These are phyloP conservation scores for Trichosporon faecale DNA, from an alignment of 1,284 basidiomycete species.

Conservation along the genomic window DNA sequence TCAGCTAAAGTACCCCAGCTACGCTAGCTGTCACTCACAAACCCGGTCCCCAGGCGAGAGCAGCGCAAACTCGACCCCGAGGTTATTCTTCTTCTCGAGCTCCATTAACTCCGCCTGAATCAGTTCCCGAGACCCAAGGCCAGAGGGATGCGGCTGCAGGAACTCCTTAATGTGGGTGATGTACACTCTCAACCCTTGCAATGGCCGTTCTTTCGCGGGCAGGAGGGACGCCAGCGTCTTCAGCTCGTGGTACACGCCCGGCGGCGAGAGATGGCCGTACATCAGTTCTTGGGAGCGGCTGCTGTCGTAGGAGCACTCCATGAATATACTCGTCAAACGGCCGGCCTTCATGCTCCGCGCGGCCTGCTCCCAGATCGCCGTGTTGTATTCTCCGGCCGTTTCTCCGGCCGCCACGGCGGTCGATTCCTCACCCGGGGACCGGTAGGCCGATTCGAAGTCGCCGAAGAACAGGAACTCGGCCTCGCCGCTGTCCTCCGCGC, in stretches of 20 bases:
- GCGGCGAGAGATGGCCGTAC: conserved; percentile 50
- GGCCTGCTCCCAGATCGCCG: conserved; percentile 44
- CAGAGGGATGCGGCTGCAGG: conserved; percentile 42
- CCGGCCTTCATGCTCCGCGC: conserved; percentile 37
- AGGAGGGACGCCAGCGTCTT: conserved; percentile 34
- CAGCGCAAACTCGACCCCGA: conserved; percentile 44
- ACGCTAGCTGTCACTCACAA: conserved; percentile 29
- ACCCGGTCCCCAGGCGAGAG: conserved; percentile 41
- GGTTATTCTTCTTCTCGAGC: conserved; percentile 28
- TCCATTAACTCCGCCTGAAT: conserved; percentile 38
- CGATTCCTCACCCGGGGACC: conserved; percentile 26
- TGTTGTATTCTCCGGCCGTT: conserved; percentile 29
- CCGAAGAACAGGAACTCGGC: conserved; percentile 51
- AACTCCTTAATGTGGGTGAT: conserved; percentile 51
- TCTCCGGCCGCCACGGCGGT: conserved; percentile 22
- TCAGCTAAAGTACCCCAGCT: background rate
- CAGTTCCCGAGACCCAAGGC: conserved; percentile 36
- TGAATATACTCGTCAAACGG: conserved; percentile 44
- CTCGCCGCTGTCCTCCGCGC: conserved; percentile 9
- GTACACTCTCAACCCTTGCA: conserved; percentile 41
- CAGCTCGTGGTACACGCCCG: conserved; percentile 44
- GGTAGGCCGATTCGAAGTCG: conserved; percentile 42
- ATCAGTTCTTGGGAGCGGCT: conserved; percentile 40
- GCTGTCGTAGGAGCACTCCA: conserved; percentile 52
- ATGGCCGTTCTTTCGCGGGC: conserved; percentile 21